Percentiles rank a stretch among this genome's conserved stretches.
These are phyloP conservation scores for Penicillium vulpinum DNA, from an alignment of 2,329 filamentous ascomycete species.

Conservation along the genomic window DNA sequence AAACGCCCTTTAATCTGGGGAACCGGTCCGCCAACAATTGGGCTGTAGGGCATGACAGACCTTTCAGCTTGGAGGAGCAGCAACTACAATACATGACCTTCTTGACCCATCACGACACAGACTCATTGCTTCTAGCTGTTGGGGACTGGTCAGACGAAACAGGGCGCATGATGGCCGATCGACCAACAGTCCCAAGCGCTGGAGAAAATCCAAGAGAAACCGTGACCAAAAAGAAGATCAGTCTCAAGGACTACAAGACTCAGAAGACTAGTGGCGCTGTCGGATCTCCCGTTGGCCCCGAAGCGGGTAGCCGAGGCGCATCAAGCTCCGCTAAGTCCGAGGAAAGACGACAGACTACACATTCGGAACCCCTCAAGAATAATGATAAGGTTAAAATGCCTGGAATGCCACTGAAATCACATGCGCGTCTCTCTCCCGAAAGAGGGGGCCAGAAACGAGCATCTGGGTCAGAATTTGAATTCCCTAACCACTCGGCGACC, in stretches of 20 bases:
- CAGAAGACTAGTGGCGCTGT: slow-evolving; percentile 47
- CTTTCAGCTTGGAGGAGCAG: slow-evolving; percentile 58
- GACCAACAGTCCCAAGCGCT: slow-evolving; percentile 38
- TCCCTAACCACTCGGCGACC: slow-evolving; percentile 12
- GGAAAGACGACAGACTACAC: slow-evolving; percentile 23
- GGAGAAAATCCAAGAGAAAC: slow-evolving; percentile 43
- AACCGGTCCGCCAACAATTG: slow-evolving; percentile 48
- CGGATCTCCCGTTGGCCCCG: slow-evolving; percentile 27
- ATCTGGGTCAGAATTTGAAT: slow-evolving; percentile 24
- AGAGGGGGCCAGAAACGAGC: slow-evolving; percentile 31
- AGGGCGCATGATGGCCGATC: slow-evolving; percentile 48
- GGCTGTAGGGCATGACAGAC: slow-evolving; percentile 50
- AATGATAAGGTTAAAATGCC: slow-evolving; percentile 15
- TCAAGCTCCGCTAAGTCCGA: slow-evolving; percentile 19
- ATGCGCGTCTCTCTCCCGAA: slow-evolving; percentile 15
- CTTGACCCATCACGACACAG: slow-evolving; percentile 57
- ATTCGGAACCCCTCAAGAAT: slow-evolving; percentile 18
- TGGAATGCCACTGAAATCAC: slow-evolving; percentile 13
- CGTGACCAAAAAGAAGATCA: slow-evolving; percentile 62
- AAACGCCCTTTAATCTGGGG: slow-evolving; percentile 47
- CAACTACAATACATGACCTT: slow-evolving; percentile 64
- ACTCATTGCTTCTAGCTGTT: slow-evolving; percentile 53
- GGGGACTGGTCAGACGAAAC: slow-evolving; percentile 56
- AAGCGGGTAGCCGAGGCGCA: slow-evolving; percentile 18
- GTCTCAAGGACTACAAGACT: slow-evolving; percentile 61